Evolutionary conservation across 352 stramenopile species (phyloP), one percentile per base, ranked within the genome.

Genomic region (Phytophthora ramorum): DNA sequence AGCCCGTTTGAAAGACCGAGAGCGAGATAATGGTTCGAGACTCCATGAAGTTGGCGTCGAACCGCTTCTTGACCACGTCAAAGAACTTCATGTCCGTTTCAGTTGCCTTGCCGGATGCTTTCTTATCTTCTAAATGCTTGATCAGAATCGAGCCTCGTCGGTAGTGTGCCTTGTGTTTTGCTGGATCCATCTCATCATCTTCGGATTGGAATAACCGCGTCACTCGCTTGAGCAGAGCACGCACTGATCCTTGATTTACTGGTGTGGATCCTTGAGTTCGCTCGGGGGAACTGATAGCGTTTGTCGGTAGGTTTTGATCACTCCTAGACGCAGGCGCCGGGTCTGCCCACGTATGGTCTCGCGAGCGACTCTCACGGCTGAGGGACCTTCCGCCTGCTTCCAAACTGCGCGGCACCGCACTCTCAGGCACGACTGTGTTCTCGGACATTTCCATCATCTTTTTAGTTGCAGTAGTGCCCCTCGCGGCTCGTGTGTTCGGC

Each of bases 81-180:
- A 93, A 91, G 49, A 93, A 93, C 67, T 93, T 93, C 72, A 88
- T 81, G 52, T 93, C 85, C 19, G 85, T 88, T 17, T 90, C 81
- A 0, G 79, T 91, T 8, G 80, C 84, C 32, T 80, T 71, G 6
- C 79, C 82, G 2, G 67, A 58, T n/a, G 76, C 77, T 30, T 89
- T 81, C 54, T 93, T 90, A 19, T 77, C 73, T 49, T 91, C 80
- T 38, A 93, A 58, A 52, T 93, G 84, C 56, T 83, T 83, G 48
- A 93, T 84, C 16, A 91, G 48, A 47, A 92, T 91, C 10, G 82
- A 89, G 9, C 84, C 84, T 41, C 82, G 84, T 3, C 84, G 79
- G 55, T 92, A 92, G 47, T 90, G 81, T 22, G 69, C 58, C 38
- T 83, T 83, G 20, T 63, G 73, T 20, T 78, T 69, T 16, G 43